phyloP scores from a whole-genome alignment of 139 green algal species.

The Coelastrella sp. region DNA sequence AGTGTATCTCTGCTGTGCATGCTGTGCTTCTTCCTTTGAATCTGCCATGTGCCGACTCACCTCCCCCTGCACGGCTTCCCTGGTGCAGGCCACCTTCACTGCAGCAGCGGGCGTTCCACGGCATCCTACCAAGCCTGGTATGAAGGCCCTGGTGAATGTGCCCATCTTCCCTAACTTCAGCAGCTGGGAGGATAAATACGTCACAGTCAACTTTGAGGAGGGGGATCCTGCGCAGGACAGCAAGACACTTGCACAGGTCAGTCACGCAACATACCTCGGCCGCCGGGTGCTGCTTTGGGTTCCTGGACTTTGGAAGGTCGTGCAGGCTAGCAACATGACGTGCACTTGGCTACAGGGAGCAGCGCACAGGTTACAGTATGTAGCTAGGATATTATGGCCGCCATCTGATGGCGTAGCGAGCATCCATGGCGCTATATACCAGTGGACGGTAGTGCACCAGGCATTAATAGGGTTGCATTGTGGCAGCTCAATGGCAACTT shows the following conservation, averaged over 20 bases:
- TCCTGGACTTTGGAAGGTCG: too few relatives aligned
- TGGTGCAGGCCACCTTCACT: slow-evolving; percentile 65
- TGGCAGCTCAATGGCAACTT: not conserved
- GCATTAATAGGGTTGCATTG: not conserved
- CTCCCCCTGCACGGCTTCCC: not conserved
- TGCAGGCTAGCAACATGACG: too few relatives aligned
- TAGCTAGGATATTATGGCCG: too few relatives aligned
- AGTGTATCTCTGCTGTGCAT: too few relatives aligned
- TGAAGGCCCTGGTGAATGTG: slow-evolving; percentile 59
- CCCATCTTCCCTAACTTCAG: slow-evolving; percentile 52
- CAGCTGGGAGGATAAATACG: slow-evolving; percentile 41
- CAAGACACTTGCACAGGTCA: slow-evolving; percentile 20
- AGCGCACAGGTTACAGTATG: too few relatives aligned
- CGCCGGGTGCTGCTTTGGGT: not conserved
- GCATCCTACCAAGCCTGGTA: slow-evolving; percentile 61
- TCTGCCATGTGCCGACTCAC: too few relatives aligned
- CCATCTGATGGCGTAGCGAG: too few relatives aligned
- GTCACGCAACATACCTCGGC: not conserved
- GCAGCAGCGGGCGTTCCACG: slow-evolving; percentile 51
- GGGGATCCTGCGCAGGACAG: slow-evolving; percentile 34
- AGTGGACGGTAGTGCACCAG: too few relatives aligned
- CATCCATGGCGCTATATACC: too few relatives aligned
- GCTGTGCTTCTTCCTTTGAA: not conserved
- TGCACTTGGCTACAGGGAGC: too few relatives aligned
- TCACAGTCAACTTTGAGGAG: slow-evolving; percentile 31